phyloP scores from a whole-genome alignment of 2,329 filamentous ascomycete genomes.

The Bipolaris victoriae region DNA sequence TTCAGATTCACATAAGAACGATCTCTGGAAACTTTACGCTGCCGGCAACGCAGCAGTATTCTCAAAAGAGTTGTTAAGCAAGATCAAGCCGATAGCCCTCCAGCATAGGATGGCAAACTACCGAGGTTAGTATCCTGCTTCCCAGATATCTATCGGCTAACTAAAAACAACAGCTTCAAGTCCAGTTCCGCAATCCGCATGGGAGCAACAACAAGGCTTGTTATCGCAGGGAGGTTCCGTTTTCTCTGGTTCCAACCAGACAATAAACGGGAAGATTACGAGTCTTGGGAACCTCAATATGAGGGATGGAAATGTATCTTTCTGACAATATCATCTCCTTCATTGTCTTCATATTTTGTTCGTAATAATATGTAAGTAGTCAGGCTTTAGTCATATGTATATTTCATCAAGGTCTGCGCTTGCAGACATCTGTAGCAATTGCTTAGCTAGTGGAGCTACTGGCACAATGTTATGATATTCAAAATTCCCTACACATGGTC shows the following conservation, averaged over 20 bases:
- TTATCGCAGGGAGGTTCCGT: not conserved
- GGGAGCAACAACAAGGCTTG: not conserved
- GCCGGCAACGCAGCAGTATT: not conserved
- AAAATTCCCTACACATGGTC: too few relatives aligned
- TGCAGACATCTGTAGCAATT: too few relatives aligned
- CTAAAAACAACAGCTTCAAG: not conserved
- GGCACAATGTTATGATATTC: too few relatives aligned
- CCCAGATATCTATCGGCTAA: not conserved
- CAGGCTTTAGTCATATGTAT: too few relatives aligned
- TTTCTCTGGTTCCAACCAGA: not conserved
- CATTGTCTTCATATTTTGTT: too few relatives aligned
- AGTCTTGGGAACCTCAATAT: not conserved
- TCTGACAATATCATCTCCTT: not conserved
- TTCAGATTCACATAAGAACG: not conserved
- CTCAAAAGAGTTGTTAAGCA: not conserved
- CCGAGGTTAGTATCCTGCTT: not conserved
- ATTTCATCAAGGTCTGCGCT: not conserved
- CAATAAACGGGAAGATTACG: not conserved
- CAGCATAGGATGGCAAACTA: not conserved
- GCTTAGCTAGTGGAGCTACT: too few relatives aligned
- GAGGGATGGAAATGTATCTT: not conserved
- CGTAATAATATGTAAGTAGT: too few relatives aligned
- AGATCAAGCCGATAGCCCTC: not conserved
- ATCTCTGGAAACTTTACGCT: not conserved
- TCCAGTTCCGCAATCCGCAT: not conserved